These are phyloP conservation scores for Alloteropsis angusta DNA, from an alignment of 202 grass and related monocot species.

Conservation along the genomic window DNA sequence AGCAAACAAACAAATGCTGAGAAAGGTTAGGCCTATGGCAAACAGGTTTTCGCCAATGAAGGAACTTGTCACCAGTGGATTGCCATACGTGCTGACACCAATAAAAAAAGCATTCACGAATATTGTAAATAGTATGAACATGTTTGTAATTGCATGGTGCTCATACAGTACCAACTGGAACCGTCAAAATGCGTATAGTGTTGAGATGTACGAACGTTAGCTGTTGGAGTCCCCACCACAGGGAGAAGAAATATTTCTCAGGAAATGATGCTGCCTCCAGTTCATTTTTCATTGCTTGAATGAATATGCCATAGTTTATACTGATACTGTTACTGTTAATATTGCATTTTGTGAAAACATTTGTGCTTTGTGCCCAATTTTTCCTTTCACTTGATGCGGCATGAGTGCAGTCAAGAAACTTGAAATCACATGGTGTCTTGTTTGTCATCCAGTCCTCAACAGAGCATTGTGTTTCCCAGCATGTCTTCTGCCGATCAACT, in stretches of 20 bases:
- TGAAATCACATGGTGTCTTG: conserved; percentile 14
- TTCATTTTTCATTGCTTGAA: conserved; percentile 5
- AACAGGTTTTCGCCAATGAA: conserved; percentile 56
- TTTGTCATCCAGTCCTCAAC: background rate
- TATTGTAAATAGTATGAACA: background rate
- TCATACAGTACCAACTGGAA: background rate
- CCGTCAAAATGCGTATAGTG: background rate
- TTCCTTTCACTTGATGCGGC: background rate
- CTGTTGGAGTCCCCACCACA: conserved; percentile 76
- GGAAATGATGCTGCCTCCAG: conserved; percentile 19
- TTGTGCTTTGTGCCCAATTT: conserved; percentile 30
- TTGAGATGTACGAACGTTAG: conserved; percentile 39
- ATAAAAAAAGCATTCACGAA: background rate
- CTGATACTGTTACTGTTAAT: background rate
- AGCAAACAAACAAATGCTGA: conserved; percentile 57
- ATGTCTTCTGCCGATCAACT: conserved; percentile 52
- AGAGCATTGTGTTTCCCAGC: conserved; percentile 48
- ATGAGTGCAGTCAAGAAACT: conserved; percentile 41
- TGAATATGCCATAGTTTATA: conserved; percentile 59
- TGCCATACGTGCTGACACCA: conserved; percentile 43
- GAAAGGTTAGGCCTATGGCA: conserved; percentile 30
- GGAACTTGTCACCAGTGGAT: conserved; percentile 37
- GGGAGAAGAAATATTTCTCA: conserved; percentile 64
- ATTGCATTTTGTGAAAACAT: conserved; percentile 35
- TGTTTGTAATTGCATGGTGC: background rate